Percentiles rank a stretch among this genome's conserved stretches.
phyloP scores from a whole-genome alignment of 129 eudicot genomes.

The Logfia minima region DNA sequence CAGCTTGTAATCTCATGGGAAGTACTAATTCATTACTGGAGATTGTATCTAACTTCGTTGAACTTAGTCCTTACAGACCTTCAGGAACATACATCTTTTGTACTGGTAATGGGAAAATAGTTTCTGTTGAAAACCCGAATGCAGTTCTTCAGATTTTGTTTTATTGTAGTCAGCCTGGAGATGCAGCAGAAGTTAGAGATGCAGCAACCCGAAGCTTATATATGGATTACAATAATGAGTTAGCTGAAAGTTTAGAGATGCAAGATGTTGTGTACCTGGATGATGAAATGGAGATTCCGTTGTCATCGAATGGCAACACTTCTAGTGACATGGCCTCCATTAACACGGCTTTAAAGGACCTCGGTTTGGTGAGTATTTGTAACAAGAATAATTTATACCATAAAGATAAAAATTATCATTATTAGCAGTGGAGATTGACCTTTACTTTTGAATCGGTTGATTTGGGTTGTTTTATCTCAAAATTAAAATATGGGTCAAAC shows the following conservation, averaged over 20 bases:
- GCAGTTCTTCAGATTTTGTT: constrained; percentile 73
- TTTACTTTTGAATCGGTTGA: not conserved
- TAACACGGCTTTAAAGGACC: constrained; percentile 54
- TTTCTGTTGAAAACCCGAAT: constrained; percentile 55
- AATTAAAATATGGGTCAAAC: not conserved
- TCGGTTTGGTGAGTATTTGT: constrained; percentile 67
- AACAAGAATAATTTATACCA: not conserved
- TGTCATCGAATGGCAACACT: constrained; percentile 38
- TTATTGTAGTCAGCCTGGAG: constrained; percentile 49
- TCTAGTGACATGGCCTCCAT: constrained; percentile 30
- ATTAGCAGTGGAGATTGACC: not conserved
- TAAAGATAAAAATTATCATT: not conserved
- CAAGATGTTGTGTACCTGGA: constrained; percentile 61
- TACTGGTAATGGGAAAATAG: constrained; percentile 54
- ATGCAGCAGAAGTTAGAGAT: constrained; percentile 37
- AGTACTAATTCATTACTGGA: constrained; percentile 66
- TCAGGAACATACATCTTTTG: constrained; percentile 71
- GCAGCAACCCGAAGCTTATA: constrained; percentile 46
- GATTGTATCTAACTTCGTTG: constrained; percentile 52
- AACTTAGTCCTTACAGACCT: constrained; percentile 91
- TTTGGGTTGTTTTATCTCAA: not conserved
- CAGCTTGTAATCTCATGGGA: constrained; percentile 73
- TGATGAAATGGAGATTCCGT: constrained; percentile 50
- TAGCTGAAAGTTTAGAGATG: constrained; percentile 52
- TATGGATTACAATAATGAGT: constrained; percentile 43